A percentile compares a stretch with the other conserved stretches of the same genome.
Evolutionary conservation across 1,284 basidiomycete genomes (phyloP).

Genomic region (Ceratobasidium theobromae): DNA sequence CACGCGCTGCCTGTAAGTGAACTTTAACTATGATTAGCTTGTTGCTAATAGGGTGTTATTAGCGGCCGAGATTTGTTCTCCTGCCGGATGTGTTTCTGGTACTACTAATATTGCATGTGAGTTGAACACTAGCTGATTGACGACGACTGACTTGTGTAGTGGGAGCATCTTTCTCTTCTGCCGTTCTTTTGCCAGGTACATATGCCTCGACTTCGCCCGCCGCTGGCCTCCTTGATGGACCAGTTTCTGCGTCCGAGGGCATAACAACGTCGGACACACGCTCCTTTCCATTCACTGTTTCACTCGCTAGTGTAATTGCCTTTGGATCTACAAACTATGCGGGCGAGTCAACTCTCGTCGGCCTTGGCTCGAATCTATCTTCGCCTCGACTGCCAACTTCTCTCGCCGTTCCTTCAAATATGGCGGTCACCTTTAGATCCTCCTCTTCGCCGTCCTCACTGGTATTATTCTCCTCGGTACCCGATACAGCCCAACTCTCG

Average conservation of each 20-base stretch:
- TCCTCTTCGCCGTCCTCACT: constrained; percentile 39
- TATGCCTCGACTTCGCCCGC: constrained; percentile 21
- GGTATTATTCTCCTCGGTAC: constrained; percentile 73
- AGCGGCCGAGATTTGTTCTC: constrained; percentile 30
- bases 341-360: constrained; percentile 2
- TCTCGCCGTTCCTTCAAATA: constrained; percentile 13
- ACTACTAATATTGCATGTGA: constrained; percentile 12
- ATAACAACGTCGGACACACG: not conserved
- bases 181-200: constrained; percentile 32
- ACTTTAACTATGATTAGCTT: not conserved
- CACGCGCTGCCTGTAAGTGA: constrained; percentile 15
- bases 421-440: constrained; percentile 18
- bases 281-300: constrained; percentile 7
- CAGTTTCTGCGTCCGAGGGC: constrained; percentile 5
- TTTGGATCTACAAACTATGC: constrained; percentile 4
- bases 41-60: not conserved
- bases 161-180: constrained; percentile 17
- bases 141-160: constrained; percentile 3
- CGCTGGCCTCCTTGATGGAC: not conserved
- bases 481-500: constrained; percentile 66
- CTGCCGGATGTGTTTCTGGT: constrained; percentile 24
- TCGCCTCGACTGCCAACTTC: constrained; percentile 13
- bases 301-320: constrained; percentile 1
- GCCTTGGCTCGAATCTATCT: constrained; percentile 5
- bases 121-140: not conserved